phyloP scores from a whole-genome alignment of 176 grass and related monocot species.

The Microstegium vimineum region DNA sequence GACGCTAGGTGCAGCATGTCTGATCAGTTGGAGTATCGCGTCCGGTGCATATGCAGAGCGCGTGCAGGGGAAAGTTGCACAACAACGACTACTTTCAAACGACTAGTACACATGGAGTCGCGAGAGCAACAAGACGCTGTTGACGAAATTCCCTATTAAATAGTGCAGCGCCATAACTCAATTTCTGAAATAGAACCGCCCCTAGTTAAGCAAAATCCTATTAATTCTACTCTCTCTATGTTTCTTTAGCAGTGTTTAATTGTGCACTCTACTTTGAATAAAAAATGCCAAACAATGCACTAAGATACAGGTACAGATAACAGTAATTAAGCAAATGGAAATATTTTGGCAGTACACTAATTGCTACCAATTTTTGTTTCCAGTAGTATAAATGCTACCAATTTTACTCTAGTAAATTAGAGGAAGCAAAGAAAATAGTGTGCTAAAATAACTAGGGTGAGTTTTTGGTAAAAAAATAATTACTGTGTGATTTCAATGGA shows the following conservation, averaged over 20 bases:
- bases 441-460: neutral
- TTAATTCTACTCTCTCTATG: neutral
- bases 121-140: no score
- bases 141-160: neutral
- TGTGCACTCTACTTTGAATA: neutral
- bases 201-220: neutral
- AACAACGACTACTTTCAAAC: no score
- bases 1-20: no score
- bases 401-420: neutral
- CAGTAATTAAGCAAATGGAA: neutral
- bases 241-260: neutral
- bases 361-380: no score
- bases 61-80: no score
- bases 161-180: neutral
- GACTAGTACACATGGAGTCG: no score
- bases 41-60: no score
- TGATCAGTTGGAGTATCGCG: no score
- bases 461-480: neutral
- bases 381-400: neutral
- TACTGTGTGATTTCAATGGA: neutral
- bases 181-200: neutral
- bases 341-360: neutral
- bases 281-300: neutral
- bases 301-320: neutral
- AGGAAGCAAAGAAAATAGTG: neutral